Conservation (phyloP, 805 yeast genomes). For the Tetrapisispora iriomotensis region DNA sequence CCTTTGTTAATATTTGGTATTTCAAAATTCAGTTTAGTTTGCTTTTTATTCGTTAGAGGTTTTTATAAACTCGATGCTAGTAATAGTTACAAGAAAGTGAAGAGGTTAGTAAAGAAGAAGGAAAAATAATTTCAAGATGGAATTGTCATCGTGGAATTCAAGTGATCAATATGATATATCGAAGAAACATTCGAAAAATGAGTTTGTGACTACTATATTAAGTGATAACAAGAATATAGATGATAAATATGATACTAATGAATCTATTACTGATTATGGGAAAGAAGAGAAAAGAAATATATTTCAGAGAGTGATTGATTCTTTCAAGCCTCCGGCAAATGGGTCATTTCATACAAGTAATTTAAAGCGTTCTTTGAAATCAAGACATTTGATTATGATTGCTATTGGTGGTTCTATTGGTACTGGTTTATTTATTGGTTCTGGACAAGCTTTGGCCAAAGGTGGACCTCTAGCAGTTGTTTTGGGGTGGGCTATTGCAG, state of each 20-base stretch:
- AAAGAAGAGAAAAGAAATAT: constrained; percentile 2
- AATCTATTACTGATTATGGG: not conserved
- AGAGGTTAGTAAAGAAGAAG: too few species aligned
- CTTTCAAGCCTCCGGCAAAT: constrained; percentile 13
- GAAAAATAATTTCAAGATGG: not conserved
- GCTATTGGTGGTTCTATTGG: constrained; percentile 28
- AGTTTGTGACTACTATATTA: constrained; percentile 1
- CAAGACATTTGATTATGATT: constrained; percentile 24
- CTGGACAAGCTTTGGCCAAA: constrained; percentile 34
- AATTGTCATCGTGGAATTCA: constrained; percentile 1
- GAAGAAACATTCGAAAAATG: not conserved
- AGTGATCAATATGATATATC: not conserved
- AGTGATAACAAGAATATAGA: constrained; percentile 5
- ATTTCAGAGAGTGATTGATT: constrained; percentile 9
- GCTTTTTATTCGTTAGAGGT: too few species aligned
- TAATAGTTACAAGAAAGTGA: too few species aligned
- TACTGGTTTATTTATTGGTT: constrained; percentile 26
- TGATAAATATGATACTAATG: constrained; percentile 1
- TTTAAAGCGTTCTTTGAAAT: constrained; percentile 27
- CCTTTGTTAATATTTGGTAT: too few species aligned
- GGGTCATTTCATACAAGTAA: constrained; percentile 13
- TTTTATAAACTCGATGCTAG: too few species aligned
- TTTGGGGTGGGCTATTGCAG: constrained; percentile 38
- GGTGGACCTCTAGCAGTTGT: constrained; percentile 47
- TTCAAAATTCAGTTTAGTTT: too few species aligned